A percentile compares a stretch with the other conserved stretches of the same genome.
phyloP scores from a whole-genome alignment of 2,329 filamentous ascomycete genomes.

The Thyridium curvatum region DNA sequence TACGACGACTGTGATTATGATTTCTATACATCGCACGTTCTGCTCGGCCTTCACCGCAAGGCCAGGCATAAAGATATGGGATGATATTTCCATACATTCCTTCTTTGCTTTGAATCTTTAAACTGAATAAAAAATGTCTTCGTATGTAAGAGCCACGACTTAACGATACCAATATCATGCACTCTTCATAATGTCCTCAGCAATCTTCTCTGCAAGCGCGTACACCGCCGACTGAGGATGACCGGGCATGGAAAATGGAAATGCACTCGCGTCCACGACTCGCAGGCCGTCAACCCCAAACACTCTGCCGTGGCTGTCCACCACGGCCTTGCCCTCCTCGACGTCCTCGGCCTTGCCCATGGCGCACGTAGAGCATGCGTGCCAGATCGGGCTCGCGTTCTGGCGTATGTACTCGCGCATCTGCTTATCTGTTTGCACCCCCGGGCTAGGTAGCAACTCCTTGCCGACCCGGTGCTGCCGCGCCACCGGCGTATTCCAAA shows the following conservation, averaged over 20 bases:
- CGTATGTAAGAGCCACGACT: no score
- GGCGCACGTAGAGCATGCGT: conserved; percentile 20
- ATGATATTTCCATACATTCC: no score
- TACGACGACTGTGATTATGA: no score
- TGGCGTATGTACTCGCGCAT: not conserved
- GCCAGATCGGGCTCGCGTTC: conserved; percentile 10
- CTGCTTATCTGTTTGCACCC: conserved; percentile 1
- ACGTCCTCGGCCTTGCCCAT: conserved; percentile 19
- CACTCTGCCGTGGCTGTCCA: conserved; percentile 11
- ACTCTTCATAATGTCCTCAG: conserved; percentile 7
- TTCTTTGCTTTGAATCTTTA: no score
- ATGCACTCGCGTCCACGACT: conserved; percentile 12
- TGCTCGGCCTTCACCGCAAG: no score
- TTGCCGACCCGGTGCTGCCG: not conserved
- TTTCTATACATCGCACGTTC: no score
- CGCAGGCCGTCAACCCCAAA: conserved; percentile 11
- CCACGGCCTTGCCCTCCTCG: conserved; percentile 6
- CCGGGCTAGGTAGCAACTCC: not conserved
- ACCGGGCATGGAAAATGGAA: conserved; percentile 10
- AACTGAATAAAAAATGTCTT: no score
- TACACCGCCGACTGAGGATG: conserved; percentile 14
- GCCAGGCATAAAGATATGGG: no score
- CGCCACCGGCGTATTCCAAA: not conserved
- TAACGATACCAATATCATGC: no score
- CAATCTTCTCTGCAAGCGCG: conserved; percentile 16